Evolutionary conservation across 139 green algal species (phyloP), one percentile per base, ranked within the genome.

Genomic region (Chlorella ohadii): DNA sequence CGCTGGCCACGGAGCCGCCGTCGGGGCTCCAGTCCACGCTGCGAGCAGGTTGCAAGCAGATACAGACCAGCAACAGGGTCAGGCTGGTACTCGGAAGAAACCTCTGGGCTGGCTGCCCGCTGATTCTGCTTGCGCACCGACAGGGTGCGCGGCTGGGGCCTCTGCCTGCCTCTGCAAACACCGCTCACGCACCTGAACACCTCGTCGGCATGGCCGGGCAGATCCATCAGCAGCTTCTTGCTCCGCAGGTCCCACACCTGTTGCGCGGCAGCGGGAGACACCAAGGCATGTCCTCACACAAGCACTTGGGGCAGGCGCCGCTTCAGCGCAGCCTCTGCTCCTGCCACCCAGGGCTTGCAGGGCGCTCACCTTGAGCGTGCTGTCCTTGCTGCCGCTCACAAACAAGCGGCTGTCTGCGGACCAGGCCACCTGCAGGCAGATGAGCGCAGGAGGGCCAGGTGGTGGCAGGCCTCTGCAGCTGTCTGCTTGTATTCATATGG

Each of bases 311-410:
- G n/a, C n/a, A n/a, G n/a, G n/a, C n/a, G n/a, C n/a, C n/a, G n/a
- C n/a, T n/a, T n/a, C n/a, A n/a, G n/a, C 59, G 36, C 2, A 66
- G 20, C 20, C 16, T 9, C 44, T 51, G 44, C 44, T 16, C 44
- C 44, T 51, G 44, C 44, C 44, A 51, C 6, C 44, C 44, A 51
- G 44, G 2, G 23, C 20, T 33, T n/a, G 64, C 44, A 77, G 56
- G 38, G 73, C 79, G 44, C 51, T 9, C 51, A 98, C 95, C 93
- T 99, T 99, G 36, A 99, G 86, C 3, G 97, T 99, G 79, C 78
- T 94, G 94, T 99, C 97, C 84, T 99, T 99, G 92, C 89, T 96
- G 64, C 92, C 97, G 81, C 88, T 96, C 17, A 98, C 94, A 67
- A 99, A 91, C 74, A 99, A 86, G 16, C 97, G 91, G 74, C 85